Conservation (phyloP, 2,329 filamentous ascomycete species). For the Neodidymelliopsis sp. region DNA sequence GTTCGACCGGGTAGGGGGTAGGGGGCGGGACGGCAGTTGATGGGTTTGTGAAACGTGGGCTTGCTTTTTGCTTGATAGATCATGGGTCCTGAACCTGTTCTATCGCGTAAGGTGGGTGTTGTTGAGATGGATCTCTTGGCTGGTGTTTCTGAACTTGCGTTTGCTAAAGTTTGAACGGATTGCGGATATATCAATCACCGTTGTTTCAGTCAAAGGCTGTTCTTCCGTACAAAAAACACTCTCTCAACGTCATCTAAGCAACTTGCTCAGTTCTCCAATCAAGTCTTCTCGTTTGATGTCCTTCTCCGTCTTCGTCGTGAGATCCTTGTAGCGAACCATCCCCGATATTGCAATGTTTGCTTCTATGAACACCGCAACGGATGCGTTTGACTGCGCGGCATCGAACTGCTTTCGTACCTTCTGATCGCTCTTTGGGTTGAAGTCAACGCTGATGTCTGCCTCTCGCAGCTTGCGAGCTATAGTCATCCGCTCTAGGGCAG, state of each 20-base stretch:
- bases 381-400: slow-evolving; percentile 69
- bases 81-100: too few relatives aligned
- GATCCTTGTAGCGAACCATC: slow-evolving; percentile 1
- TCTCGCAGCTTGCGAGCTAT: slow-evolving; percentile 81
- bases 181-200: too few relatives aligned
- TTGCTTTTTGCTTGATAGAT: not conserved
- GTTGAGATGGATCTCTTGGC: not conserved
- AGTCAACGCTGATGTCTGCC: slow-evolving; percentile 89
- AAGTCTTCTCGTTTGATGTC: too few relatives aligned
- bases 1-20: slow-evolving; percentile 5
- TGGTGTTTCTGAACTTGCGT: not conserved
- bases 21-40: slow-evolving; percentile 6
- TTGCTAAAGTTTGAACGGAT: too few relatives aligned
- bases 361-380: not conserved
- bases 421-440: slow-evolving; percentile 86
- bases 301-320: too few relatives aligned
- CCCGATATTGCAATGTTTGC: not conserved
- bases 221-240: too few relatives aligned
- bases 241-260: too few relatives aligned
- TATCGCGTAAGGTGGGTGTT: not conserved
- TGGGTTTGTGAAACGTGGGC: slow-evolving; percentile 2
- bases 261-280: too few relatives aligned
- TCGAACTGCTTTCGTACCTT: slow-evolving; percentile 91
- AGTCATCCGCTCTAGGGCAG: slow-evolving; percentile 82
- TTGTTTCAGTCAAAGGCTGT: too few relatives aligned